Base-by-base conservation (phyloP, 805 yeast species). In the Huiozyma sinensis region DNA sequence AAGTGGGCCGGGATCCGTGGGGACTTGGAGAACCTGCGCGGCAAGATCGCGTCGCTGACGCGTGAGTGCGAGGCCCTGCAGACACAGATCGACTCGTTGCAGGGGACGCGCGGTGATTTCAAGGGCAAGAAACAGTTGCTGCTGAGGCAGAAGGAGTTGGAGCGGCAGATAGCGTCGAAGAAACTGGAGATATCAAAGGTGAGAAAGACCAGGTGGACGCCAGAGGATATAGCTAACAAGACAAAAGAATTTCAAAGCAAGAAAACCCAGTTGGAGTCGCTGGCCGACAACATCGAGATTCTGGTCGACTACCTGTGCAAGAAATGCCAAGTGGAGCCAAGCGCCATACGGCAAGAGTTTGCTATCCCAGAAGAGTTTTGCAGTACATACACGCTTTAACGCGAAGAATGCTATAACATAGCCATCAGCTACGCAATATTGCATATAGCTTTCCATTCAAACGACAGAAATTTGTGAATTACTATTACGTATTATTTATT, bases 281-380 rank as follows among this genome's bases (percentile, higher is more conserved):
- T 53, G 33, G 56, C 66, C 11, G 76, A 74, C 46, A 71, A 69
- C 44, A 67, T 75, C 39, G 75, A 71, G 39, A 37, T 58, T 1
- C 42, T 75, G 24, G 43, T 71, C 1, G 60, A 56, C 6, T 68
- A 66, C 46, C 61, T 75, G 29, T 49, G 61, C 4, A 56, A 52
- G 12, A 56, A 58, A 12, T 58, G 48, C 39, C 61, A 58, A 6
- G 51, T 71, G 7, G 53, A 54, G 4, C 46, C 64, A 11, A 47
- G 49, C 6, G 52, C 50, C 13, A 55, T 75, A 17, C 53, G 63
- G 28, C 46, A 57, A 12, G 76, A 72, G 49, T 56, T 73, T 36
- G 65, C 58, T 4, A 62, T 74, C 5, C 77, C 79, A 0, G 66
- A 63, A 5, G 75, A 70, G 44, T 67, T 69, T 33, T 17, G 24